Base-by-base conservation (phyloP, 345 rosid species). In the Euphorbia peplus region DNA sequence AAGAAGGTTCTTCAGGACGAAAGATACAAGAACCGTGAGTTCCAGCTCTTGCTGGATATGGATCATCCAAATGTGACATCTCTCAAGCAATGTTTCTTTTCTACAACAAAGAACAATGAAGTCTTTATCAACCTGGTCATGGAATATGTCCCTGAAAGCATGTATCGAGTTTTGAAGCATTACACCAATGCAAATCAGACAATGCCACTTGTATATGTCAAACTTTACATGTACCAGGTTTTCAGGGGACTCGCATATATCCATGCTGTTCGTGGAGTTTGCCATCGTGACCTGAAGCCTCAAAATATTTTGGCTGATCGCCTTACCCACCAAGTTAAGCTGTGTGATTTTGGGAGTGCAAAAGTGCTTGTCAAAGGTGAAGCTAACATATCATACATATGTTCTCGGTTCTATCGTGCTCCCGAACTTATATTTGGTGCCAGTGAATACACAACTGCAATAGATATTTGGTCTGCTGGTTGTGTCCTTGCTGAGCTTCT, bases 301-400 rank as follows among this genome's bases (percentile, higher is more conserved):
- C 97, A 91, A 80, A 91, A 91, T 73, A 86, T 91, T 68, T 74
- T 91, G 90, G 97, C 88, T 79, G 97, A 91, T 86, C 97, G 95
- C 61, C 91, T 85, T n/a, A 88, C 92, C 13, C 80, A 76, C 28
- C 80, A 76, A 35, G 80, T 76, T 50, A 76, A 76, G 67, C 76
- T 76, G 35, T 87, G 97, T 50, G 97, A 91, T 80, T 91, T 91
- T 84, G 97, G 97, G 65, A 91, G 97, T 63, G 97, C 97, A 29
- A 91, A 91, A 88, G 88, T 85, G 80, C 84, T 91, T 5, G 61
- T 76, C 62, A 76, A 63, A 41, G 80, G 80, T 63, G 80, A 76
- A 63, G 76, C 73, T 22, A 76, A 71, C 64, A 67, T 76, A 71
- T 63, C 73, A 62, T 76, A 76, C 62, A 76, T 76, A 14, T 76